Percentiles rank a stretch among this genome's conserved stretches.
phyloP scores from a whole-genome alignment of 1,284 basidiomycete species.

The Somion occarium region DNA sequence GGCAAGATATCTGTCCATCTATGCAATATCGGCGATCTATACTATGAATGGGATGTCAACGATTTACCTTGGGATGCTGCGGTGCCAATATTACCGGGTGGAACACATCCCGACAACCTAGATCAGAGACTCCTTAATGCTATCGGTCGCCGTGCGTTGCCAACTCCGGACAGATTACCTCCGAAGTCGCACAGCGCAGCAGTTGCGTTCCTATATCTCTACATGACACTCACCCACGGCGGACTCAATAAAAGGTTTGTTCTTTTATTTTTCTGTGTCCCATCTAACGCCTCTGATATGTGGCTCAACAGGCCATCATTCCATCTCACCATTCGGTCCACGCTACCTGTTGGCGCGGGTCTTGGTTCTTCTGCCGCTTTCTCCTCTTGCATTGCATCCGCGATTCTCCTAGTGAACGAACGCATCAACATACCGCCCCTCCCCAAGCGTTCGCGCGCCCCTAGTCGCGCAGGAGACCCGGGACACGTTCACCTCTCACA shows the following conservation, averaged over 20 bases:
- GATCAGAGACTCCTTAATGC: constrained; percentile 70
- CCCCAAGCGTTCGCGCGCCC: constrained; percentile 39
- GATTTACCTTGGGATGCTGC: constrained; percentile 85
- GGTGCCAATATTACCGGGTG: constrained; percentile 46
- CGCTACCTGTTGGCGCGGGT: constrained; percentile 98
- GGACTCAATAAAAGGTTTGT: constrained; percentile 44
- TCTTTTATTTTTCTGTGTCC: background rate
- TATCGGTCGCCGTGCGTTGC: constrained; percentile 51
- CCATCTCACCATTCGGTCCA: constrained; percentile 82
- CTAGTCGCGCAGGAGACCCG: constrained; percentile 30
- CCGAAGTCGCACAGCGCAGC: constrained; percentile 62
- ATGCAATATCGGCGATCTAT: constrained; percentile 76
- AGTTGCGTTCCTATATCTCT: constrained; percentile 91
- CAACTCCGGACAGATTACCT: constrained; percentile 36
- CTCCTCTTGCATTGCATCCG: constrained; percentile 81
- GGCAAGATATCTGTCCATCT: constrained; percentile 76
- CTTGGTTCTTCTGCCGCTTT: constrained; percentile 97
- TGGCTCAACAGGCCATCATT: constrained; percentile 54
- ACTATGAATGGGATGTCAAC: constrained; percentile 77
- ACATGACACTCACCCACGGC: constrained; percentile 71
- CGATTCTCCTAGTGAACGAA: constrained; percentile 71
- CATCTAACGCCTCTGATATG: background rate
- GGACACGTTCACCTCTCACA: constrained; percentile 61
- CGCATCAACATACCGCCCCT: constrained; percentile 52
- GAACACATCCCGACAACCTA: constrained; percentile 60